Base-by-base conservation (phyloP, 1,139 yeast genomes). In the Hansenula lynferdii region DNA sequence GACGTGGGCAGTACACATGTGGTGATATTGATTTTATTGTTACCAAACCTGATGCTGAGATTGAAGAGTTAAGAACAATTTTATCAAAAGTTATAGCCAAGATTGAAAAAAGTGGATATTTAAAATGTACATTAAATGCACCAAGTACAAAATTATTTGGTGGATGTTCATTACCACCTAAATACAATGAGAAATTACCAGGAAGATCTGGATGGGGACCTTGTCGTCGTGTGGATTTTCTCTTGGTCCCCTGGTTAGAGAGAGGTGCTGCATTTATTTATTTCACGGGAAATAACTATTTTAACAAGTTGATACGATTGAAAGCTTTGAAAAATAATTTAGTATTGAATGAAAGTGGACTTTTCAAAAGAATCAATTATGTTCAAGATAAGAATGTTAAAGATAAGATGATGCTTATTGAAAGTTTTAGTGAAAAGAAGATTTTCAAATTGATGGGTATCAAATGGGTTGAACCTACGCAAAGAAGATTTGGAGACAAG, bases 11-110 rank as follows among this genome's bases (percentile, higher is more conserved):
- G 10, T 42, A 49, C 2, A 54, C 50, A 5, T 73, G 78, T 46
- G 84, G 84, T 6, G 86, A 80, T 51, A 67, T 79, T 35, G 86
- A 80, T 54, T 61, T 77, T 31, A 57, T 79, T 21, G 47, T 80
- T n/a, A 72, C 74, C 28, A 68, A 69, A 30, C 49, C 57, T 22
- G 56, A 50, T n/a, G 57, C 63, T 19, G 60, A 64, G 1, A 28
- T 40, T 8, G 36, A 34, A 2, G 49, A 45, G 3, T 16, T 52
- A n/a, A 32, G 33, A 29, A 49, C 36, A 28, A 41, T 42, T 10
- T 23, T 60, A 41, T 48, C 50, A 14, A 67, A 61, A 42, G 56
- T 61, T 36, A 63, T 70, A 4, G 56, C 51, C 5, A 45, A 48
- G 34, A 41, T 62, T 23, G 41, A 48, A 18, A 48, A 44, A 28